Base-by-base conservation (phyloP, 768 basidiomycete species). In the Pisolithus tinctorius region DNA sequence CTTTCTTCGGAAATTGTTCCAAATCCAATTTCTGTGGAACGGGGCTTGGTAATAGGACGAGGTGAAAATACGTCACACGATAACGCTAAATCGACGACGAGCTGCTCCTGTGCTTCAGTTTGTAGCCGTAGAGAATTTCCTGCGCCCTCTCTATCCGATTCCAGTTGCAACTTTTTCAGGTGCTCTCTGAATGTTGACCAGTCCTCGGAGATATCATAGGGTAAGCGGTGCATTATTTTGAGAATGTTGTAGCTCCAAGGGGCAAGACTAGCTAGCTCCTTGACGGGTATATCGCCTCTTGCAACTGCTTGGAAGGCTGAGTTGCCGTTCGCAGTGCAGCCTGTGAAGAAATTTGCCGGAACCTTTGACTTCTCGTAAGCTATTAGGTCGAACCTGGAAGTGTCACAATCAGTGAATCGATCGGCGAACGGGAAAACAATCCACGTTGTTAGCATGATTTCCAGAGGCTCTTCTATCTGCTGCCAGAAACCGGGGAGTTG, bases 401-500 rank as follows among this genome's bases (percentile, higher is more conserved):
- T 47, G 48, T 10, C 37, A 23, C 23, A 44, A 52, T 44, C n/a
- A 45, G 48, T 20, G 8, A 4, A 40, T 31, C 38, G 41, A 23
- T 26, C 45, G 45, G 34, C 25, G 38, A 50, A 14, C 49, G 31
- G 44, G 38, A 37, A 14, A 38, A 38, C 47, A 13, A 58, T 70
- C 56, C 56, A 90, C 88, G 72, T 75, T 26, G 84, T 90, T 25
- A 88, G 58, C 55, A 84, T 69, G 47, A 80, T 70, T 37, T 83
- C 81, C 1, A 71, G 57, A 2, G 74, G 70, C 26, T 61, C 65
- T 50, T 81, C 77, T 3, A 66, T 54, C n/a, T 70, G 69, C 57
- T 81, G 78, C 78, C 81, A 83, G 55, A 80, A 79, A 6, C 67
- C 66, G 0, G 81, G 74, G 54, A 88, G 73, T 37, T 63, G 70